Conservation (phyloP, 352 stramenopile species). For the Pythium utonaiense region DNA sequence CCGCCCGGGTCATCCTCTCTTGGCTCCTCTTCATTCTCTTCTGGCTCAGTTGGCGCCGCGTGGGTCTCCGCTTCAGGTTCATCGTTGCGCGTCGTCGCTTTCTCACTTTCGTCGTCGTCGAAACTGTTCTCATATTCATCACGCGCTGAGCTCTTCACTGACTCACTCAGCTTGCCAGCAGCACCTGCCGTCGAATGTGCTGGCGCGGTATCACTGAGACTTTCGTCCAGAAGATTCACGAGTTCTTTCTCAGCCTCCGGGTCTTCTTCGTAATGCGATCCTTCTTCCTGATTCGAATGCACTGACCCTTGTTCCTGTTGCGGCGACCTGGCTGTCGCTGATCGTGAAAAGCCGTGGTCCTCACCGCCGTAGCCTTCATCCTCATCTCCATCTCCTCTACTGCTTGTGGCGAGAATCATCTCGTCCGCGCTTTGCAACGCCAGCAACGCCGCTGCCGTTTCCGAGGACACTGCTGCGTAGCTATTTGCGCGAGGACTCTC, state of each 20-base stretch:
- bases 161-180: not conserved
- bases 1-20: not conserved
- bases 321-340: too few species aligned
- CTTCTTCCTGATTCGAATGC: not conserved
- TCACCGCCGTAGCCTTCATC: conserved; percentile 6
- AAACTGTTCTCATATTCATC: conserved; percentile 57
- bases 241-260: conserved; percentile 34
- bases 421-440: conserved; percentile 11
- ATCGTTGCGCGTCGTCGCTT: conserved; percentile 9
- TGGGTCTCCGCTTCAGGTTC: not conserved
- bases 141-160: conserved; percentile 7
- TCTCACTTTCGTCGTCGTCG: conserved; percentile 30
- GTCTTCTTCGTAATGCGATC: not conserved
- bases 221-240: conserved; percentile 60
- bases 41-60: not conserved
- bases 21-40: not conserved
- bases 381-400: not conserved
- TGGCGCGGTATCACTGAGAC: conserved; percentile 11
- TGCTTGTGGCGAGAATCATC: conserved; percentile 9
- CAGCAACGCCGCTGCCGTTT: not conserved
- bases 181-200: not conserved
- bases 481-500: not conserved
- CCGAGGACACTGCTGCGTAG: not conserved
- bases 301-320: too few species aligned
- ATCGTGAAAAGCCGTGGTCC: not conserved